Percentiles rank a stretch among this genome's conserved stretches.
These are phyloP conservation scores for Pneumocystis carinii DNA, from an alignment of 1,139 yeast genomes.

Conservation along the genomic window DNA sequence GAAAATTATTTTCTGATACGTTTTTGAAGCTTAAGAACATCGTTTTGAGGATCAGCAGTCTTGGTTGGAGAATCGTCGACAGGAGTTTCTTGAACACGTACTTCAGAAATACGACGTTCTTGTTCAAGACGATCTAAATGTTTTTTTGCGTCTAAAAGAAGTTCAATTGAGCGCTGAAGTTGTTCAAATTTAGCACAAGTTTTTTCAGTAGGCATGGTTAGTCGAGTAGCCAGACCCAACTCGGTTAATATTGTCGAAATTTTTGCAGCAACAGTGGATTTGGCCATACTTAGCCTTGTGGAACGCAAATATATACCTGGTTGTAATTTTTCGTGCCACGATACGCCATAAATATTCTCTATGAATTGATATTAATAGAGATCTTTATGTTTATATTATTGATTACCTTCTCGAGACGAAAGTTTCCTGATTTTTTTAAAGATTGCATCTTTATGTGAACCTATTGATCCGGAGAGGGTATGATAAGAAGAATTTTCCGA, in stretches of 20 bases:
- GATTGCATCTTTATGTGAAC: slow-evolving; percentile 14
- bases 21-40: not conserved
- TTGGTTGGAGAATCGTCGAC: not conserved
- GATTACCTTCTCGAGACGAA: slow-evolving; percentile 43
- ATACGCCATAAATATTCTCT: slow-evolving; percentile 72
- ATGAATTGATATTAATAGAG: slow-evolving; percentile 19
- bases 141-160: slow-evolving; percentile 67
- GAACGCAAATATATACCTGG: slow-evolving; percentile 76
- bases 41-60: not conserved
- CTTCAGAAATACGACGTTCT: not conserved
- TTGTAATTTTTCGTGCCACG: slow-evolving; percentile 65
- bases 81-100: not conserved
- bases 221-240: slow-evolving; percentile 52
- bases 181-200: slow-evolving; percentile 72
- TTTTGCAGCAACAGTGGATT: slow-evolving; percentile 62
- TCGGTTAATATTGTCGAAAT: slow-evolving; percentile 63
- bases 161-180: slow-evolving; percentile 53
- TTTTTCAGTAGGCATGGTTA: slow-evolving; percentile 81
- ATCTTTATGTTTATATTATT: not conserved
- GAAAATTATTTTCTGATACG: not conserved
- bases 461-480: slow-evolving; percentile 5
- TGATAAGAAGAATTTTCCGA: slow-evolving; percentile 3
- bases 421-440: slow-evolving; percentile 33
- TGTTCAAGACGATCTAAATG: slow-evolving; percentile 68
- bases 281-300: slow-evolving; percentile 42